Base-by-base conservation (phyloP, 202 grass and related monocot species). In the Hordeum pubiflorum region DNA sequence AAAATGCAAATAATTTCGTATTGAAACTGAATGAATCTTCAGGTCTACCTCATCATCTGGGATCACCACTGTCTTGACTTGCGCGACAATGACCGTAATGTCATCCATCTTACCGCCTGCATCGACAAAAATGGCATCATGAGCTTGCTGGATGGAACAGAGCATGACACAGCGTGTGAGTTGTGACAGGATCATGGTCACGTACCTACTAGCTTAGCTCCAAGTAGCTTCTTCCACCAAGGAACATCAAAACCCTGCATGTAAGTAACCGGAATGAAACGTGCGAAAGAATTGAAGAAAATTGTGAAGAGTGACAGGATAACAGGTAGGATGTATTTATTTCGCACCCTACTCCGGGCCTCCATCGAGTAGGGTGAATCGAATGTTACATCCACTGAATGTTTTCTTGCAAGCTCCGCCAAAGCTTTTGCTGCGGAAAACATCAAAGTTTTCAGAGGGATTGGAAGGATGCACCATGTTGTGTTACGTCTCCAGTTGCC, bases 31-130 rank as follows among this genome's bases (percentile, higher is more conserved):
- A 36, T 34, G n/a, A 5, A 13, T 48, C 74, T 66, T 50, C 48
- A 20, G 29, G 11, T 22, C 22, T 68, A 86, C 83, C 87, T 89
- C 67, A 17, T 86, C 79, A 17, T 79, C 87, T 37, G 66, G 83
- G 60, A 86, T 64, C 23, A 14, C 11, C 69, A 83, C 52, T 22
- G 31, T 78, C 67, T 82, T 89, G 43, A 91, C 86, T 88, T 82
- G 81, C 12, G 88, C 90, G 1, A 98, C 92, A 44, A 94, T 84
- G 17, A 89, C 95, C 12, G 92, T 98, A 52, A 98, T 91, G 74
- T 98, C 95, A 83, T 98, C 95, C 86, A 94, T 86, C 82, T 98
- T 98, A 81, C 92, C 95, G 70, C 95, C 95, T 98, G 83, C 57
- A 34, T 34, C 4, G n/a, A 76, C 40, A 80, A 87, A 78, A 69